Conservation (phyloP, 192 early-diverging fungal species). For the Coemansia sp. region DNA sequence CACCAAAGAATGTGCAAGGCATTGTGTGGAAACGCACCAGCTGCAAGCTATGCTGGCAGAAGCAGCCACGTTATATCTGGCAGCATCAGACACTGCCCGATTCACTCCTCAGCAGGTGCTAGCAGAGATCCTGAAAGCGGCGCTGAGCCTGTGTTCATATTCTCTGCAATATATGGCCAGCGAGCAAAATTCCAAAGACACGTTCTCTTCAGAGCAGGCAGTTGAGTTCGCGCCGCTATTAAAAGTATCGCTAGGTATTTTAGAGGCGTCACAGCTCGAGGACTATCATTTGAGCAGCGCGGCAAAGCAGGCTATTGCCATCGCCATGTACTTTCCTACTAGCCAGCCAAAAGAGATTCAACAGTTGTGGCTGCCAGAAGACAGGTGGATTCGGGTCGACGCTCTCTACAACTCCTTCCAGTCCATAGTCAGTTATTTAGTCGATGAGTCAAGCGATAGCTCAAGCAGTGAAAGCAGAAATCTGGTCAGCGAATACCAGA, state of each 20-base stretch:
- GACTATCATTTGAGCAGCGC: conserved; percentile 19
- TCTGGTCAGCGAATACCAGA: conserved; percentile 3
- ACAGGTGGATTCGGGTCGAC: conserved; percentile 15
- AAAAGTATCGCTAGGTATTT: conserved; percentile 11
- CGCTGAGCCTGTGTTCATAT: conserved; percentile 31
- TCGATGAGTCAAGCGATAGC: neutral
- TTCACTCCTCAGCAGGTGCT: conserved; percentile 34
- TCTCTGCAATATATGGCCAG: conserved; percentile 9
- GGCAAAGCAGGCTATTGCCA: conserved; percentile 33
- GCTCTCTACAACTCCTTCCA: conserved; percentile 10
- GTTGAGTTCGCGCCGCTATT: conserved; percentile 20
- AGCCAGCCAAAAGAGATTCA: conserved; percentile 9
- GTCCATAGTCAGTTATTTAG: conserved; percentile 7
- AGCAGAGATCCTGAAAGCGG: conserved; percentile 40
- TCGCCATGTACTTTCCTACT: conserved; percentile 38
- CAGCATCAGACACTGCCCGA: neutral
- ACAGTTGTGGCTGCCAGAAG: conserved; percentile 25
- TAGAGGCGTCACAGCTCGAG: conserved; percentile 8
- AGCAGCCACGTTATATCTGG: conserved; percentile 2
- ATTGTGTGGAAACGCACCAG: conserved; percentile 18
- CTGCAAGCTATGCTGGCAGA: conserved; percentile 22
- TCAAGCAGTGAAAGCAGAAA: neutral
- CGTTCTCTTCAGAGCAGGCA: conserved; percentile 24
- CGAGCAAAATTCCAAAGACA: conserved; percentile 10
- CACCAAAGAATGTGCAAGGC: conserved; percentile 5